A percentile compares a stretch with the other conserved stretches of the same genome.
These are phyloP conservation scores for Monilinia fructicola DNA, from an alignment of 2,329 filamentous ascomycete species.

Conservation along the genomic window DNA sequence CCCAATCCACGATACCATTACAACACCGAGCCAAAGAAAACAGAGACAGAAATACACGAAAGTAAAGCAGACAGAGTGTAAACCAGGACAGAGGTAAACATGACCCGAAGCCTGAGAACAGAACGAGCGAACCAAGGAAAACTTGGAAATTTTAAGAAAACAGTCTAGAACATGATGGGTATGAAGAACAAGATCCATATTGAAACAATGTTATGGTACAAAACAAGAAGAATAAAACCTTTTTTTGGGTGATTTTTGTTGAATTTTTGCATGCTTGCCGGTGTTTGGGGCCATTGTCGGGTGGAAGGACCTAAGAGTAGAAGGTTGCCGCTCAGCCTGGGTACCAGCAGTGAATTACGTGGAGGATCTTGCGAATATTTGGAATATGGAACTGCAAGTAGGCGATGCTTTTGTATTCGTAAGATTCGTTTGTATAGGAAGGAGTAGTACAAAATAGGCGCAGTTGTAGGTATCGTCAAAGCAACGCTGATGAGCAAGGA, in stretches of 20 bases:
- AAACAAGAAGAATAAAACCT: background rate
- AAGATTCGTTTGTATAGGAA: background rate
- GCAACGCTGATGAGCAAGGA: background rate
- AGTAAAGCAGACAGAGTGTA: background rate
- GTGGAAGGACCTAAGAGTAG: background rate
- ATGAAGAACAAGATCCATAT: background rate
- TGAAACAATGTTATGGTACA: slow-evolving; percentile 14
- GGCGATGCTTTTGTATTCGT: background rate
- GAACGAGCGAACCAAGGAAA: background rate
- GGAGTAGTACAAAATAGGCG: background rate
- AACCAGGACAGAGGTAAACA: too few relatives aligned
- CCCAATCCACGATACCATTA: background rate
- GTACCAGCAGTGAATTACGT: background rate
- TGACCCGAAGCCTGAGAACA: background rate
- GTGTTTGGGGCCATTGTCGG: background rate
- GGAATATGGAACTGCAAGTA: background rate
- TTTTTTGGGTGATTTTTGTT: background rate
- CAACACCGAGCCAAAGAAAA: background rate
- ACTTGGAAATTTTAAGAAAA: background rate
- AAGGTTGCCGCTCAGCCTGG: background rate
- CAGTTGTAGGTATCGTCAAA: slow-evolving; percentile 1
- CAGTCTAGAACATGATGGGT: slow-evolving; percentile 1
- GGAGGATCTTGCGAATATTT: background rate
- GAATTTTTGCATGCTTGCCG: background rate
- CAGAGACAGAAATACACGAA: background rate